Evolutionary conservation across 129 eudicot species (phyloP), one percentile per base, ranked within the genome.

Genomic region (Helichrysum umbraculigerum): DNA sequence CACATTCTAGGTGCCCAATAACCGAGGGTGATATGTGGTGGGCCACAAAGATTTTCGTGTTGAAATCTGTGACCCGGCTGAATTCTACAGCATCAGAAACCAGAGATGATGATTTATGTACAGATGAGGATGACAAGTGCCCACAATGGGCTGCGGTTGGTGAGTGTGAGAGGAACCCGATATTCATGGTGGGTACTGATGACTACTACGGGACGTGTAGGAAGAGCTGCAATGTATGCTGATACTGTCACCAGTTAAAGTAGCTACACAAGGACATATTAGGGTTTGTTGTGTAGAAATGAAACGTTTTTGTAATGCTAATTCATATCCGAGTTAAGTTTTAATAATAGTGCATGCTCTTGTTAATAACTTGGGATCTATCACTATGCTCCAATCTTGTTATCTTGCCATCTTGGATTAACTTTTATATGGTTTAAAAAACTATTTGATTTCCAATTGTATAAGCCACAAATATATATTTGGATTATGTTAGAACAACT

Each of bases 171-270:
- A 86, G 86, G 72, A 93, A 93, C 68, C 86, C 97, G 0, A 82
- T 91, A 58, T 93, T 80, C 68, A 93, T 93, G 98, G 61, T 91
- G 67, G 98, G 97, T 71, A 85, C 93, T 76, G 85, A 93, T 79
- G 98, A 93, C 76, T 90, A 91, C 65, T 88, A 87, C 42, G 98
- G 98, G 28, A 88, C 96, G 3, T 91, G 97, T 84, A 90, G 96
- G 86, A 93, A 85, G 78, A 93, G 97, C 81, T 93, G 98, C 60
- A 85, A 87, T 7, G 91, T 78, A 21, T 93, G 98, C 75, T 86
- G 82, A 90, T 72, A 72, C 17, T 11, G 58, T 58, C 39, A 42
- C 52, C 17, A 22, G 6, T 39, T 73, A 16, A 25, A 32, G 42
- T 39, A 39, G 52, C 50, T 58, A 39, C 58, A 41, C 1, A 19